Base-by-base conservation (phyloP, 1,139 yeast genomes). In the Suhomyces bolitotheri region DNA sequence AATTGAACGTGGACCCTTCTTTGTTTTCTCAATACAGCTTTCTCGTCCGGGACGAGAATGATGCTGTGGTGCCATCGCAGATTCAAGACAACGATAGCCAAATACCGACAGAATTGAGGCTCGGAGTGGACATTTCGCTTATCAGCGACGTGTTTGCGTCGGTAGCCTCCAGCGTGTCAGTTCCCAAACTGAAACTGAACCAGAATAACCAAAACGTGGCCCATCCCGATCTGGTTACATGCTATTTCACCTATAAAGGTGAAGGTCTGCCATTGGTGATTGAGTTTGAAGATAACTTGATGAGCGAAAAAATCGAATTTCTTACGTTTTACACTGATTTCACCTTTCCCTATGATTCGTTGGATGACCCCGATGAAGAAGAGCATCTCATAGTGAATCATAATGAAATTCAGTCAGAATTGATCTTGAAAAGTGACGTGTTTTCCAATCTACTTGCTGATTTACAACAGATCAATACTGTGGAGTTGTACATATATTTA, bases 301-400 rank as follows among this genome's bases (percentile, higher is more conserved):
- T 87, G 46, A 75, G 81, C 26, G 95, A 88, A 48, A 70, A 77
- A 39, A 80, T 88, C 43, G 90, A 84, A 48, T 76, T 87, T 44
- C 62, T 73, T 2, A 86, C 95, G 0, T 69, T 65, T 36, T 75
- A 69, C 45, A 51, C 73, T 29, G 82, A 66, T 27, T 50, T 70
- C 16, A 40, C 47, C 6, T 64, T 62, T 31, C 70, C 70, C 0
- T 58, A 55, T 34, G 63, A 58, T 23, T 54, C 46, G 1, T 51
- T 52, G 7, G 62, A 73, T 29, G 73, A 71, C 12, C 15, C 8
- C 14, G 56, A 44, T 14, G 53, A 45, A 7, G 49, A 45, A 1
- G 45, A 44, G 10, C 43, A 46, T 22, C 46, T 66, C 13, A 32
- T 58, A 4, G 57, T 82, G 4, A 80, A 82, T 51, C 66, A 75